Evolutionary conservation across 192 early-diverging fungal genomes (phyloP).

Genomic region (Backusella morwellensis): DNA sequence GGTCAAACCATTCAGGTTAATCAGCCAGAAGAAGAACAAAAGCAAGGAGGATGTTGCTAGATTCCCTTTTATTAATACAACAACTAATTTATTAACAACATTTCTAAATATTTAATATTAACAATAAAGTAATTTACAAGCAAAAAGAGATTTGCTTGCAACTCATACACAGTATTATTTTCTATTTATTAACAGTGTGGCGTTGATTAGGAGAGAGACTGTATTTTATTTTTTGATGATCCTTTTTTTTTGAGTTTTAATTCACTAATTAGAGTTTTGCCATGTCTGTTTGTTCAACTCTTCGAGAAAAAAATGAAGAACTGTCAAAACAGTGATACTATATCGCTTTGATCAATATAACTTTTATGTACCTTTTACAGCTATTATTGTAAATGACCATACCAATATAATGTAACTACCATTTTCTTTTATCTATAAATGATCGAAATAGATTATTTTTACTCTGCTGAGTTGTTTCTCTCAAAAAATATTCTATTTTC

Average conservation of each 20-base stretch:
- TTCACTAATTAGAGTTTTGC: neutral
- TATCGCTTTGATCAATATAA: neutral
- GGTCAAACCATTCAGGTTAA: slow-evolving; percentile 72
- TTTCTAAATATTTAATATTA: neutral
- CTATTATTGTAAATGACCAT: too few species aligned
- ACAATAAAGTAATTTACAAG: neutral
- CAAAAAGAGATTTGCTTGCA: neutral
- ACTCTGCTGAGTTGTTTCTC: too few species aligned
- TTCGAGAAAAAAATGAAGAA: neutral
- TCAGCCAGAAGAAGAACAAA: slow-evolving; percentile 56
- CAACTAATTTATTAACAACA: neutral
- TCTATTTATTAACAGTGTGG: neutral
- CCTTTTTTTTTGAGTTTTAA: neutral
- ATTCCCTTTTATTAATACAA: neutral
- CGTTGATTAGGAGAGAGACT: neutral
- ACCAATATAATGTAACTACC: too few species aligned
- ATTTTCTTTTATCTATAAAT: too few species aligned
- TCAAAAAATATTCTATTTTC: too few species aligned
- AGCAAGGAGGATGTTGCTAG: slow-evolving; percentile 66
- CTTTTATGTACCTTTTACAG: neutral
- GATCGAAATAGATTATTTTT: too few species aligned
- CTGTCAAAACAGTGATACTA: neutral
- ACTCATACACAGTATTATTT: neutral
- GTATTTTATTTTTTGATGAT: neutral
- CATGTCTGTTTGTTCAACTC: neutral